Base-by-base conservation (phyloP, 768 basidiomycete species). In the Glaciozyma martinii region DNA sequence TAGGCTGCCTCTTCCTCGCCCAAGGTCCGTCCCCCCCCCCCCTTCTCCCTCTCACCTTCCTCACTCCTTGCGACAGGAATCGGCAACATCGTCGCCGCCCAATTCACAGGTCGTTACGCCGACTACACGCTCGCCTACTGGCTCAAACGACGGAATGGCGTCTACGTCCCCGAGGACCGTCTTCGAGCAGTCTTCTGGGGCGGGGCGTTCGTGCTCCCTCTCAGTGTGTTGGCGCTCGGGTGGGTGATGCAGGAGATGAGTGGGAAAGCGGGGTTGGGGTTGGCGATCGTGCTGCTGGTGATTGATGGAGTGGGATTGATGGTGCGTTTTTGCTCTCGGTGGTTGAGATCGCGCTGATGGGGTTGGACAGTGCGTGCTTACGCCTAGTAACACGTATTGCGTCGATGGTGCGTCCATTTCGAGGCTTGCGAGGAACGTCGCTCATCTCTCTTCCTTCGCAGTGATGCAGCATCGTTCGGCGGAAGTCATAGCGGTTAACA, bases 401-500 rank as follows among this genome's bases (percentile, higher is more conserved):
- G 59, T 63, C 40, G 66, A 68, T 23, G 19, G 23, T 12, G 8
- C 3, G 30, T 53, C 7, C 52, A 12, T 47, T 50, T 9, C 6
- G 55, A 15, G 25, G 60, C 13, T 3, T 40, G 15, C 27, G 16
- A 10, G 16, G 7, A 10, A 9, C 16, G 27, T 2, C 53, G 21
- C 15, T 19, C 30, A 18, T 21, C 6, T 12, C 5, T 29, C 46
- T 15, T 19, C 18, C 15, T 57, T n/a, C 16, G 37, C 9, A 47
- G 18, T 55, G 16, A 23, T 57, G 13, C 46, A 62, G 18, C 44
- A 27, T 4, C 61, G 64, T 4, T 52, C 56, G 1, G 53, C 66
- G 6, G 71, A 71, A 29, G 68, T 62, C 15, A 77, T 78, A 40
- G 78, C 77, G 5, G 72, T 75, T 9, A 78, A 77, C 67, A 78